Conservation (phyloP, 768 basidiomycete genomes). For the Mrakia blollopis region DNA sequence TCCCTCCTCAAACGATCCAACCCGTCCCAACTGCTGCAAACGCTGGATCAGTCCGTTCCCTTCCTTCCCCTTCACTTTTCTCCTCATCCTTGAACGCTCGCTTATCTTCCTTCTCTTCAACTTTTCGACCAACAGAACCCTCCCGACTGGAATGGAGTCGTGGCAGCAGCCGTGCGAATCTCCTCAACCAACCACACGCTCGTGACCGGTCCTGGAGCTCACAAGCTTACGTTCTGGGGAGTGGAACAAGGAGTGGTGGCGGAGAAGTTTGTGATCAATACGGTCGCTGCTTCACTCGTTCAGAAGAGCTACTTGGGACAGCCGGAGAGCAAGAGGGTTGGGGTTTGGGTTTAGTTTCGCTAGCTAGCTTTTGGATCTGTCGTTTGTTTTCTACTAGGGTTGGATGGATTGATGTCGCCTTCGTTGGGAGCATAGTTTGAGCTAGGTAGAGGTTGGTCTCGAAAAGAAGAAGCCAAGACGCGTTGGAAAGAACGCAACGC, state of each 20-base stretch:
- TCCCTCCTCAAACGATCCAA: constrained; percentile 41
- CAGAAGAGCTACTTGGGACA: not conserved
- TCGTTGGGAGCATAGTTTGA: too few species aligned
- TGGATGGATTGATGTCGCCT: too few species aligned
- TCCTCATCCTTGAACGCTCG: not conserved
- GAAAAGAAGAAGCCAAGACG: too few species aligned
- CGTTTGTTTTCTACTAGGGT: too few species aligned
- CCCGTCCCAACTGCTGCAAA: constrained; percentile 7
- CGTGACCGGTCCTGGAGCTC: constrained; percentile 50
- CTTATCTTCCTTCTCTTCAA: not conserved
- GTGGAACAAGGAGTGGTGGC: constrained; percentile 59
- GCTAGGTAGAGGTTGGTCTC: too few species aligned
- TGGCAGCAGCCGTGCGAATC: constrained; percentile 55
- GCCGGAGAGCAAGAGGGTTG: constrained; percentile 1
- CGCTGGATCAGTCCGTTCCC: not conserved
- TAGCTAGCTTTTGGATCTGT: too few species aligned
- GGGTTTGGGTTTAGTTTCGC: not conserved
- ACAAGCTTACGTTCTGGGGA: constrained; percentile 60
- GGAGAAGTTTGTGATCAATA: constrained; percentile 58
- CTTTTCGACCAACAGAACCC: constrained; percentile 41
- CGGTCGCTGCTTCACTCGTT: not conserved
- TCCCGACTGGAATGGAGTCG: constrained; percentile 53
- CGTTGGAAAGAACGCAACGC: too few species aligned
- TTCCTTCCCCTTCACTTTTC: not conserved
- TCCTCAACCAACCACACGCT: constrained; percentile 47